Evolutionary conservation across 345 rosid species (phyloP).

Genomic region (Arabidopsis thaliana): DNA sequence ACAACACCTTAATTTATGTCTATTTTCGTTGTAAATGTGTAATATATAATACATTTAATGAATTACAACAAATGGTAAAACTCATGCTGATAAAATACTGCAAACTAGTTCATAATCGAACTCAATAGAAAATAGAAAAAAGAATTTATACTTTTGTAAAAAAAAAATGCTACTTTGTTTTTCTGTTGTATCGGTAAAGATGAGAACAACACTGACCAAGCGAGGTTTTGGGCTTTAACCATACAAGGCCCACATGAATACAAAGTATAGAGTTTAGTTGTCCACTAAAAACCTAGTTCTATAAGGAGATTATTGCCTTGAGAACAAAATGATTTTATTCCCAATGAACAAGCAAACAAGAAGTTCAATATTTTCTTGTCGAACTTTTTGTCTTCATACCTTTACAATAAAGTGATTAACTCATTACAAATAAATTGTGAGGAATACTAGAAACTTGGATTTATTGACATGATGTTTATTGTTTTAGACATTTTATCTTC

Average conservation of each 20-base stretch:
- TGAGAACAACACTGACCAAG: not conserved
- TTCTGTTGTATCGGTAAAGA: not conserved
- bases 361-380: not conserved
- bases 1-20: not conserved
- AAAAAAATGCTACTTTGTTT: too few species aligned
- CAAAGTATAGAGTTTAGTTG: too few species aligned
- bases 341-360: not conserved
- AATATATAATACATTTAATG: too few species aligned
- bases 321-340: not conserved
- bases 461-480: not conserved
- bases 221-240: slow-evolving; percentile 15
- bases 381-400: not conserved
- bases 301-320: not conserved
- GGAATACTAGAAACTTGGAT: not conserved
- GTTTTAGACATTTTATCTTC: not conserved
- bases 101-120: not conserved
- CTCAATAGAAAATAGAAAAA: not conserved
- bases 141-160: too few species aligned
- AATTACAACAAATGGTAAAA: not conserved
- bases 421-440: not conserved
- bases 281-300: not conserved
- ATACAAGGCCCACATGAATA: slow-evolving; percentile 9
- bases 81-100: too few species aligned
- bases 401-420: not conserved
- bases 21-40: not conserved